Base-by-base conservation (phyloP, 2,329 filamentous ascomycete genomes). In the Aspergillus vadensis region DNA sequence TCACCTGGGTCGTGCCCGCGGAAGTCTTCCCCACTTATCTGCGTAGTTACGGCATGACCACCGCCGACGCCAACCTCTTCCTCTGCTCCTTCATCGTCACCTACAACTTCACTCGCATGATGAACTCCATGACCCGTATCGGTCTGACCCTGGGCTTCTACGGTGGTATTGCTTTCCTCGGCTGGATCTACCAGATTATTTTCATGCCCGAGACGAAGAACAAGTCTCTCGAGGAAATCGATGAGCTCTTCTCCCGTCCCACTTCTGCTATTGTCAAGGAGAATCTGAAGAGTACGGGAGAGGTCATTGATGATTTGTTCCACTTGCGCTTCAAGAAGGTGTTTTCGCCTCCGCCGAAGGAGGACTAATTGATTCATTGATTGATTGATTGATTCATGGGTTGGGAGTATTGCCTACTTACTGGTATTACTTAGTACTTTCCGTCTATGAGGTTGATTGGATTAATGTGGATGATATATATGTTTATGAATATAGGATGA, bases 161-260 rank as follows among this genome's bases (percentile, higher is more conserved):
- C 72, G 88, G 89, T 4, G 89, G 89, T 15, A 91, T 91, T 57
- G 88, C 88, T 0, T 82, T 89, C 0, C 9, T 91, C 0, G 89
- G 88, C 12, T 89, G 87, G 83, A 78, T 90, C 66, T 91, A 91
- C 74, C 88, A 91, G 76, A 79, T 91, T 50, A 72, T 91, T 53
- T 91, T 91, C 76, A 91, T 91, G 89, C 88, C 87, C 0, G 88
- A 91, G 79, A 91, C 88, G 2, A 90, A 90, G 80, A 85, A 88
- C 72, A 83, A 83, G 73, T 84, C 84, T 2, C 82, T 91, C 0
- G 89, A 91, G 75, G 88, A 91, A 74, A 90, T 91, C 61, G 88
- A 91, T 62, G 77, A 85, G 39, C 78, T 91, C 19, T 90, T 91
- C 71, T 81, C 83, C 53, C 81, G 83, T 62, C 87, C 88, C 0